Evolutionary conservation across 1,284 basidiomycete species (phyloP), one percentile per base, ranked within the genome.

Genomic region (Ganoderma meredithae): DNA sequence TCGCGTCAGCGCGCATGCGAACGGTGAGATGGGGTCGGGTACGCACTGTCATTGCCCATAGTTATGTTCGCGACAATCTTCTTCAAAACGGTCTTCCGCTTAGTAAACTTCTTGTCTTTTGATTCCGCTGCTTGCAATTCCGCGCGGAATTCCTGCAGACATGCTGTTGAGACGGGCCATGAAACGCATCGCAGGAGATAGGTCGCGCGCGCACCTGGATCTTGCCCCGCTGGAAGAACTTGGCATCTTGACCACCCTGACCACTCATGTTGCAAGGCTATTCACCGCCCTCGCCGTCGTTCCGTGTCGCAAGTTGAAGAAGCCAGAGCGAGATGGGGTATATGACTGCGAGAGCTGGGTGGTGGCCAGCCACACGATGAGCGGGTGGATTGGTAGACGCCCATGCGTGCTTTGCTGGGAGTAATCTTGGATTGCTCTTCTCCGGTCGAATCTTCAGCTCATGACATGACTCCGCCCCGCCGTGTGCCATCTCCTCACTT

Each of bases 1-100:
- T 70, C 9, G 68, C 55, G 31, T 72, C 25, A 67, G 71, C 70
- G 62, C 69, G 27, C 41, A 19, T 36, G 36, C 27, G 33, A 6
- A 17, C 19, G 25, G 27, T 47, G 52, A 52, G n/a, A n/a, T n/a
- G 25, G 15, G 39, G 27, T 49, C 41, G 75, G 77, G 72, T 81
- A 89, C 91, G 80, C 80, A 93, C 95, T 95, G 79, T 97, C 95
- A 77, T 96, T 96, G 67, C 96, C 96, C 91, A 97, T 97, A 1
- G 96, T 98, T 79, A 97, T 97, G 80, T 95, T 96, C 61, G 95
- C 94, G 25, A 97, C 95, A 73, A 98, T 93, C 85, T 97, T 97
- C 88, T 98, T 98, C 76, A 98, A 82, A 27, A 94, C 93, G 0
- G 88, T 95, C 87, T 96, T 97, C 74, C 95, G 88, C 81, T 95